phyloP scores from a whole-genome alignment of 225 moss, liverwort and hornwort species.

The Marchantia paleacea region DNA sequence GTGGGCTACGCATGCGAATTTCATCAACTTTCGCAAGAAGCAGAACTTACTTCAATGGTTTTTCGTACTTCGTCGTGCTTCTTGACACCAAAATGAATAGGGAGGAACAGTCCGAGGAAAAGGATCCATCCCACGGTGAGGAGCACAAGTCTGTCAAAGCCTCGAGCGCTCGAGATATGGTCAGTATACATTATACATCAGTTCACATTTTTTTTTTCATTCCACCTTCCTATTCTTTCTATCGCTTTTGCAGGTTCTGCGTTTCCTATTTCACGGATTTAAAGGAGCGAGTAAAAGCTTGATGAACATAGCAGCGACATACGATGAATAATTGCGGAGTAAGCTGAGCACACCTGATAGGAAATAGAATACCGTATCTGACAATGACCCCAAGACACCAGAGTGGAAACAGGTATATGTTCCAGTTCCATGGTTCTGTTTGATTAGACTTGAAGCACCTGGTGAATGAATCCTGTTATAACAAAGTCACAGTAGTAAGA shows the following conservation, averaged over 20 bases:
- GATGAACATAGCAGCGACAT: background rate
- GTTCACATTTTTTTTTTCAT: background rate
- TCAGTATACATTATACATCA: background rate
- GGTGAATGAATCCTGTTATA: slow-evolving; percentile 80
- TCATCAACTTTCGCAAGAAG: background rate
- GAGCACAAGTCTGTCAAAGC: slow-evolving; percentile 64
- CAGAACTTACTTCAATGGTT: slow-evolving; percentile 67
- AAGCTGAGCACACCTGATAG: slow-evolving; percentile 53
- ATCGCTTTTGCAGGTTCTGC: too few relatives aligned
- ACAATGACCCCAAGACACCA: slow-evolving; percentile 76
- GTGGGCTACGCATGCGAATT: background rate
- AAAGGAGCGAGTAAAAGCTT: too few relatives aligned
- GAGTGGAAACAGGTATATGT: slow-evolving; percentile 82
- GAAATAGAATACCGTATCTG: slow-evolving; percentile 82
- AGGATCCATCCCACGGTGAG: slow-evolving; percentile 79
- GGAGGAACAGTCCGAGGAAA: slow-evolving; percentile 83
- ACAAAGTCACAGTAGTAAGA: background rate
- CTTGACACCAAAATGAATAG: slow-evolving; percentile 65
- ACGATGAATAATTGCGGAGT: background rate
- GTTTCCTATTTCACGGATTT: too few relatives aligned
- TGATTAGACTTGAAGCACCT: slow-evolving; percentile 93
- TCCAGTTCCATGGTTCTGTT: slow-evolving; percentile 99
- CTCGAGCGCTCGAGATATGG: background rate
- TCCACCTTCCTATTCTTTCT: background rate
- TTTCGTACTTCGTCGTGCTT: slow-evolving; percentile 60